phyloP scores from a whole-genome alignment of 768 basidiomycete species.

The Pleurotus eryngii region DNA sequence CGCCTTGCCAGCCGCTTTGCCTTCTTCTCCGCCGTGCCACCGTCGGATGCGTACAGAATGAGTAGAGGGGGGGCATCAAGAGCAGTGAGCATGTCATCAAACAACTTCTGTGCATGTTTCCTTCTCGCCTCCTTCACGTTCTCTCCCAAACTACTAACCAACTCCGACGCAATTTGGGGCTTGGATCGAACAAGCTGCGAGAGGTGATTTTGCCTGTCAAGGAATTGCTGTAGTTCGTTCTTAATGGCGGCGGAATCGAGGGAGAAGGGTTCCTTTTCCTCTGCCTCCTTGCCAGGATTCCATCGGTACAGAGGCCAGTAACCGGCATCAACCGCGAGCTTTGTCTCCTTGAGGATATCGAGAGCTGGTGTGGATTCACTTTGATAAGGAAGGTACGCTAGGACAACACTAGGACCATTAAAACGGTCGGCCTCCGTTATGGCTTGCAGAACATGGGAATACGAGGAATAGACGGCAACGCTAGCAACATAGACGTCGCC shows the following conservation, averaged over 20 bases:
- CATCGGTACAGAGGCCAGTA: conserved; percentile 99
- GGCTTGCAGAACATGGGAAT: conserved; percentile 89
- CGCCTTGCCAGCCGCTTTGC: conserved; percentile 84
- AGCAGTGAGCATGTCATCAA: conserved; percentile 76
- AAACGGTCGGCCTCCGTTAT: conserved; percentile 88
- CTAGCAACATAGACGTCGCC: conserved; percentile 96
- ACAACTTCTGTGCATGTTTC: conserved; percentile 77
- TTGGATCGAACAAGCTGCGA: conserved; percentile 85
- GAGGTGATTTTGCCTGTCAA: conserved; percentile 94
- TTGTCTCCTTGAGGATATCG: conserved; percentile 94
- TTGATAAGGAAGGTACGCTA: conserved; percentile 92
- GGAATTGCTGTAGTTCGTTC: conserved; percentile 88
- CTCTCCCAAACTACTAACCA: conserved; percentile 83
- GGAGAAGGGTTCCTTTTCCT: conserved; percentile 80
- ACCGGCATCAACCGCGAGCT: conserved; percentile 91
- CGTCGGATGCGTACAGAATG: conserved; percentile 93
- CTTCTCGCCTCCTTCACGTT: conserved; percentile 81
- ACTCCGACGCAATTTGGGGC: conserved; percentile 76
- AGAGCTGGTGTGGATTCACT: conserved; percentile 76
- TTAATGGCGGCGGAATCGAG: conserved; percentile 94
- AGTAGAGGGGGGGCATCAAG: conserved; percentile 88
- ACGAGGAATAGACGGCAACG: conserved; percentile 93
- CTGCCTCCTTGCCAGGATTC: conserved; percentile 82
- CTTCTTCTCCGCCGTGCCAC: conserved; percentile 93
- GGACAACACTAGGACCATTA: conserved; percentile 85